Base-by-base conservation (phyloP, 1,284 basidiomycete genomes). In the Tilletia horrida region DNA sequence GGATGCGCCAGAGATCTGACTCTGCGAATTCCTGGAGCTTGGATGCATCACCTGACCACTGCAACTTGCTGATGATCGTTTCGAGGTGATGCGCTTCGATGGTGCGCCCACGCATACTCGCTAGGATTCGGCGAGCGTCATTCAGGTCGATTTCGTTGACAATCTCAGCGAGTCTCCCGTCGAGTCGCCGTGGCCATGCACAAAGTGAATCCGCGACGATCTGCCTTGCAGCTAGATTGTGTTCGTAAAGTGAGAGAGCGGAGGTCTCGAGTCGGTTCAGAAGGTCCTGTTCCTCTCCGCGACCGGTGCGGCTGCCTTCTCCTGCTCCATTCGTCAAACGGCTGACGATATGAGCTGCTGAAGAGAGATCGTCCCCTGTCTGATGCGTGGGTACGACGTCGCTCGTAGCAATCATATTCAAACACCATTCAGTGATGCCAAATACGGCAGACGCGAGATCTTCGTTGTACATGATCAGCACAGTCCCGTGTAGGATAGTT, bases 391-490 rank as follows among this genome's bases (percentile, higher is more conserved):
- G 55, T 18, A n/a, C 27, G 29, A 59, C 31, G 3, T 18, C 16
- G 3, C 27, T 29, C 14, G 7, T 13, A 25, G 31, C 29, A 29
- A 59, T 18, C 13, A 29, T 6, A 35, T 21, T 0, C 70, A 71
- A 2, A 29, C 66, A 63, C 71, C 75, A 79, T 1, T 31, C 48
- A 3, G 94, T 83, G 59, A 95, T 86, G 0, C 89, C 90, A 70
- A 91, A 87, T 0, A 90, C 88, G 4, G 88, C 84, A 31, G 84
- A 84, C 11, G 86, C 86, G 6, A 96, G 85, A 75, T 93, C 91
- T 14, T 83, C 83, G 73, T 92, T 88, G 0, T 83, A 80, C 55
- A 96, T 83, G 25, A 94, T 83, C 0, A 87, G 85, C 9, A 87
- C 84, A 6, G 88, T 85, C 25, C 90, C 88, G 52, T 88, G 88